phyloP scores from a whole-genome alignment of 495 filamentous ascomycete genomes.

The Penicillium malachiteum region DNA sequence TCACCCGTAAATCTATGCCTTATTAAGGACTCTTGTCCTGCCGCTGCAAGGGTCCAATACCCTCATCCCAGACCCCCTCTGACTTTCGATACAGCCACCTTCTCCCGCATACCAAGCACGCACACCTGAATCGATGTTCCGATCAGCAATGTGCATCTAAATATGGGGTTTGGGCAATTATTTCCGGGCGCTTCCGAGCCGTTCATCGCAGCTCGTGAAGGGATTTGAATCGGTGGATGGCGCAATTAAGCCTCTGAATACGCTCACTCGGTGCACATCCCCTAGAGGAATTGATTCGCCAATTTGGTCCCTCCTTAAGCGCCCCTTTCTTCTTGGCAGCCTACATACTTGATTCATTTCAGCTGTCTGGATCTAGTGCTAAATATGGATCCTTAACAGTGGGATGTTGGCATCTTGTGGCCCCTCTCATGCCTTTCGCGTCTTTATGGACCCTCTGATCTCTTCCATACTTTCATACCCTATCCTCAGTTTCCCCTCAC shows the following conservation, averaged over 20 bases:
- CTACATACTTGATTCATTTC: too few species aligned
- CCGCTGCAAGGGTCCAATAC: not conserved
- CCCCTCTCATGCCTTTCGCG: too few species aligned
- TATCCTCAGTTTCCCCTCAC: too few species aligned
- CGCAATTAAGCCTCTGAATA: constrained; percentile 1
- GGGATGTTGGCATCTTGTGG: too few species aligned
- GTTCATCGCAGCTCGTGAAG: not conserved
- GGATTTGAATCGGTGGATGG: not conserved
- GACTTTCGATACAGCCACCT: too few species aligned
- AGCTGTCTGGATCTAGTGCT: too few species aligned
- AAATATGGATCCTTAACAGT: too few species aligned
- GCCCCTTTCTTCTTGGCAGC: constrained; percentile 28
- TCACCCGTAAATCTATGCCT: not conserved
- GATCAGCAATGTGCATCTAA: constrained; percentile 6
- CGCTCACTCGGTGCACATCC: not conserved
- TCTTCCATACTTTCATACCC: too few species aligned
- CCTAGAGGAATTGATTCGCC: not conserved
- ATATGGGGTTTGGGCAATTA: not conserved
- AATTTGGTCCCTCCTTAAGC: not conserved
- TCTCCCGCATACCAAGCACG: not conserved
- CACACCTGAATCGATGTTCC: not conserved
- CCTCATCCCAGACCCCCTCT: not conserved
- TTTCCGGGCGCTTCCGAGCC: not conserved
- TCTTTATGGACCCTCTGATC: too few species aligned
- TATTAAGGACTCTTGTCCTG: not conserved